Conservation (phyloP, 192 early-diverging fungal species). For the Diversispora eburnea region DNA sequence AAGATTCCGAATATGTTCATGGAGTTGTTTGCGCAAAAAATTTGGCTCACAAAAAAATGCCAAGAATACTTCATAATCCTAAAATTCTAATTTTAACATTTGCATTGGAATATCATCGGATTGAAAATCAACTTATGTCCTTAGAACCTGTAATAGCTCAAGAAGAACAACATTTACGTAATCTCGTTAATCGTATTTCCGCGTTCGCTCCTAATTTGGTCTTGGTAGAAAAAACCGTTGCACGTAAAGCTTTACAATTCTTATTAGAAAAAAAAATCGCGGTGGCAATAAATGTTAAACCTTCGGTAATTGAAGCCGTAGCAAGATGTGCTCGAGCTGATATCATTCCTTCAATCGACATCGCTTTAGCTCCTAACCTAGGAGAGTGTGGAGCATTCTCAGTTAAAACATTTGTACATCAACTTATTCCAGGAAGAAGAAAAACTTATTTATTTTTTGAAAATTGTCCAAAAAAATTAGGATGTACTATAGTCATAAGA, state of each 20-base stretch:
- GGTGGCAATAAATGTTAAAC: slow-evolving; percentile 83
- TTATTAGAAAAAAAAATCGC: slow-evolving; percentile 76
- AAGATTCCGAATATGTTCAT: slow-evolving; percentile 78
- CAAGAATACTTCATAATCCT: slow-evolving; percentile 59
- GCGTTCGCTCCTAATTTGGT: slow-evolving; percentile 76
- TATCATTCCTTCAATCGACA: slow-evolving; percentile 79
- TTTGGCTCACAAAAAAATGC: slow-evolving; percentile 89
- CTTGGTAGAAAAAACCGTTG: slow-evolving; percentile 76
- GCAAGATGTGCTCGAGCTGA: slow-evolving; percentile 83
- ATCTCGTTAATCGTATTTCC: slow-evolving; percentile 74
- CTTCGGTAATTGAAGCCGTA: slow-evolving; percentile 77
- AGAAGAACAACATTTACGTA: slow-evolving; percentile 78
- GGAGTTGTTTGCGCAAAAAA: slow-evolving; percentile 95
- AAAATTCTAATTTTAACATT: slow-evolving; percentile 85
- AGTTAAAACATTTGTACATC: slow-evolving; percentile 79
- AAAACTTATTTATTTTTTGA: slow-evolving; percentile 90
- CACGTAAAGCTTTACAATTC: slow-evolving; percentile 80
- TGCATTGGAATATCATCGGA: slow-evolving; percentile 76
- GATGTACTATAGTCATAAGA: slow-evolving; percentile 86
- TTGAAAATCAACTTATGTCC: slow-evolving; percentile 70
- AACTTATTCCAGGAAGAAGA: slow-evolving; percentile 70
- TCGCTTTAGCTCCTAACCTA: slow-evolving; percentile 65
- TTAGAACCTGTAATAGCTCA: slow-evolving; percentile 79
- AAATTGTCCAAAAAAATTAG: slow-evolving; percentile 72
- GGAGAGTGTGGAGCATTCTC: slow-evolving; percentile 76